These are phyloP conservation scores for Clonostachys sp. DNA, from an alignment of 2,329 filamentous ascomycete species.

Conservation along the genomic window DNA sequence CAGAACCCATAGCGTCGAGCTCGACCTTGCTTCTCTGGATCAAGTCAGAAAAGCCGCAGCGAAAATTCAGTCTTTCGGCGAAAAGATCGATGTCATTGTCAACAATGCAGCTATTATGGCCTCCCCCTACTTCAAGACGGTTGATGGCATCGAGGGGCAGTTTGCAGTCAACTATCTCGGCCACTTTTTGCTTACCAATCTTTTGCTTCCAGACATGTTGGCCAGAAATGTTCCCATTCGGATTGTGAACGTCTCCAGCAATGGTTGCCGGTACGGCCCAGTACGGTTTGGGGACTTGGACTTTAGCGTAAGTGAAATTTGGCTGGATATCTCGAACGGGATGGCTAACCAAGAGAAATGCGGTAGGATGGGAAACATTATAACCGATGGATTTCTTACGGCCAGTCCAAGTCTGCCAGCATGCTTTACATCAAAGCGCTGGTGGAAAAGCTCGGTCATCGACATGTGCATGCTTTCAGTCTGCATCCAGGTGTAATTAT, in stretches of 20 bases:
- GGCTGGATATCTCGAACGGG: too few relatives aligned
- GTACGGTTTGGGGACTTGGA: background rate
- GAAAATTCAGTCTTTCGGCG: too few relatives aligned
- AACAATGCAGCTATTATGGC: constrained; percentile 37
- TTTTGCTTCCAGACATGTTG: constrained; percentile 24
- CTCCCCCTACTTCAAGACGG: constrained; percentile 22
- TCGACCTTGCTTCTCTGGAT: constrained; percentile 20
- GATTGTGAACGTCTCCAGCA: background rate
- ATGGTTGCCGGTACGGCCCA: background rate
- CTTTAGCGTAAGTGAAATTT: background rate
- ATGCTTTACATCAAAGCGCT: too few relatives aligned
- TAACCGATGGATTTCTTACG: too few relatives aligned
- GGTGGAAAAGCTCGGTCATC: too few relatives aligned
- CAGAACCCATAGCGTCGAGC: constrained; percentile 1
- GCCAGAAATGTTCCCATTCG: background rate
- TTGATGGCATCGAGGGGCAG: constrained; percentile 35
- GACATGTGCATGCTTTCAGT: too few relatives aligned
- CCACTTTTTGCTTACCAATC: constrained; percentile 39
- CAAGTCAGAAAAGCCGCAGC: constrained; percentile 18
- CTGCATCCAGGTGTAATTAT: too few relatives aligned
- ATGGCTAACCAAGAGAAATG: too few relatives aligned
- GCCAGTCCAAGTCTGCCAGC: too few relatives aligned
- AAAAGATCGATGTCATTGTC: constrained; percentile 19
- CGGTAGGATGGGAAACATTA: too few relatives aligned
- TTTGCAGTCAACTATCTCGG: constrained; percentile 39